Evolutionary conservation across 1,284 basidiomycete genomes (phyloP).

Genomic region (Trametes sp.): DNA sequence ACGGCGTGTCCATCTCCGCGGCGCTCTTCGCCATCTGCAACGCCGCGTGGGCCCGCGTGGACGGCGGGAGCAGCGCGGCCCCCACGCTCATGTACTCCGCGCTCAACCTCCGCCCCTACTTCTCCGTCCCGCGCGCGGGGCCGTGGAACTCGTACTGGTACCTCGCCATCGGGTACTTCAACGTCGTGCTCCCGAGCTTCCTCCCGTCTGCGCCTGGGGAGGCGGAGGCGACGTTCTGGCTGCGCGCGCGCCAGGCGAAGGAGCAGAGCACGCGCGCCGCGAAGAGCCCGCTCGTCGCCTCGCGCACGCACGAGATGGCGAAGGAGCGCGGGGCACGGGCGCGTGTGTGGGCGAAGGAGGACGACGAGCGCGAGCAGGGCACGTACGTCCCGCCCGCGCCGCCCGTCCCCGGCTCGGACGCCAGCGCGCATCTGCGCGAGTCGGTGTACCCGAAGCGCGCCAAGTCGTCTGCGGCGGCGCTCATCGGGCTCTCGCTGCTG

Average conservation of each 20-base stretch:
- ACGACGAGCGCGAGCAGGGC: constrained; percentile 66
- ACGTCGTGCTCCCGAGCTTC: constrained; percentile 76
- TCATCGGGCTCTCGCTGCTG: constrained; percentile 79
- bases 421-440: constrained; percentile 28
- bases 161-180: constrained; percentile 82
- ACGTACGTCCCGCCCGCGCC: constrained; percentile 46
- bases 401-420: constrained; percentile 29
- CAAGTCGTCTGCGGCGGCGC: constrained; percentile 58
- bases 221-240: constrained; percentile 67
- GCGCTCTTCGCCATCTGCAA: constrained; percentile 80
- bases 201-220: constrained; percentile 52
- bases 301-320: constrained; percentile 71
- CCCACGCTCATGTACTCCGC: constrained; percentile 86
- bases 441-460: constrained; percentile 37
- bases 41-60: constrained; percentile 70
- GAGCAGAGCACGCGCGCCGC: constrained; percentile 67
- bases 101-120: constrained; percentile 73
- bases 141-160: constrained; percentile 73
- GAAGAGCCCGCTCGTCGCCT: constrained; percentile 65
- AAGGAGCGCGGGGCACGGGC: constrained; percentile 63
- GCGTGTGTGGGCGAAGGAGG: constrained; percentile 71
- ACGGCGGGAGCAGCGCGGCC: constrained; percentile 51
- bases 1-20: constrained; percentile 78
- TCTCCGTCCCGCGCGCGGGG: constrained; percentile 51
- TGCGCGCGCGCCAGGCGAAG: constrained; percentile 73